Conservation (phyloP, 208 protist genomes). For the Crithidia fasciculata region DNA sequence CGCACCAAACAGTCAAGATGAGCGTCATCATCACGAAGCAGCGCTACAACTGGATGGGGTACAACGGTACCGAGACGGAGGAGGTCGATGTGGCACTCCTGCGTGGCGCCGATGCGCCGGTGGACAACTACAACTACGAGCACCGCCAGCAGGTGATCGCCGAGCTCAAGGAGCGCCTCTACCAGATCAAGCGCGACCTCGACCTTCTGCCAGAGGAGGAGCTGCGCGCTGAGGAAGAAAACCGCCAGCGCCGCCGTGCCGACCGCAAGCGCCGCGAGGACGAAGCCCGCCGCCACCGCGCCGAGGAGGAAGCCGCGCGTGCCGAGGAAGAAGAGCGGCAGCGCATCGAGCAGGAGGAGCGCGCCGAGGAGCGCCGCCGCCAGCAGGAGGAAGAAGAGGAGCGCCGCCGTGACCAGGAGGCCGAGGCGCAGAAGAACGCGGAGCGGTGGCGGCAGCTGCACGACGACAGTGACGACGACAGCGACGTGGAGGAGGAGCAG, state of each 20-base stretch:
- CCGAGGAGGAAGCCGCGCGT: conserved; percentile 16
- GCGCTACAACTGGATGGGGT: conserved; percentile 89
- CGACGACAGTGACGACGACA: conserved; percentile 51
- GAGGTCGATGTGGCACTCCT: conserved; percentile 52
- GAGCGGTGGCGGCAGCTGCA: conserved; percentile 23
- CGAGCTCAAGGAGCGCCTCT: conserved; percentile 69
- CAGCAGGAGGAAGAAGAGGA: conserved; percentile 30
- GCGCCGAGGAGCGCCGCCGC: conserved; percentile 13
- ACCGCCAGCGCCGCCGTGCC: conserved; percentile 33
- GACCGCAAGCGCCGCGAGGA: conserved; percentile 38
- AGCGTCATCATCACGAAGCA: conserved; percentile 65
- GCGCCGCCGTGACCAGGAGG: conserved; percentile 17
- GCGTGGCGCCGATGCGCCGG: conserved; percentile 26
- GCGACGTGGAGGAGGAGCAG: conserved; percentile 35
- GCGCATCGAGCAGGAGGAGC: conserved; percentile 36
- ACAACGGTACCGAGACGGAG: conserved; percentile 76
- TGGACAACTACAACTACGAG: conserved; percentile 64
- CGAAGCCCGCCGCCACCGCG: conserved; percentile 22
- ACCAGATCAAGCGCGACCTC: conserved; percentile 80
- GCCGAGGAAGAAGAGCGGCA: conserved; percentile 37
- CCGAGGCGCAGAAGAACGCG: conserved; percentile 14
- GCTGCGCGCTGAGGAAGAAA: conserved; percentile 48
- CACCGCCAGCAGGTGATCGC: conserved; percentile 63
- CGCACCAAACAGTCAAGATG: conserved; percentile 20
- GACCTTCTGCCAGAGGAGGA: conserved; percentile 77